Base-by-base conservation (phyloP, 169 alveolate species). In the Plasmodium coatneyi region DNA sequence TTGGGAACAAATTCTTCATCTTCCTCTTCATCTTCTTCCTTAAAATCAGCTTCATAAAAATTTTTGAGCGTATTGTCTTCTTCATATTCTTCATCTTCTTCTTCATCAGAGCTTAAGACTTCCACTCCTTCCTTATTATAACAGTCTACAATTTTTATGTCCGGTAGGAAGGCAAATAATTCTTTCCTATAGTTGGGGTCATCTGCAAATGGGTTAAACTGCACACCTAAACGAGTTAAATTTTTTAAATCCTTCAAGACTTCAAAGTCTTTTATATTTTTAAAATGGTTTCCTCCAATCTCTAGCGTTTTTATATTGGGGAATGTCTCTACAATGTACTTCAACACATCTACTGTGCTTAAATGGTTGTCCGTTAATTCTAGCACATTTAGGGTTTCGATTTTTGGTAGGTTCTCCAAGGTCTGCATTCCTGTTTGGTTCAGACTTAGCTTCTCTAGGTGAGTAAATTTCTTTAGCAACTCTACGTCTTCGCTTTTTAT, bases 351-450 rank as follows among this genome's bases (percentile, higher is more conserved):
- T 14, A 96, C 95, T 43, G 97, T 97, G 49, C 98, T 90, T 89
- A 97, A 92, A 95, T 97, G 97, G 81, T 97, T 97, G 84, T 97
- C 99, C 19, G 98, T 97, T 92, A 96, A 66, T 76, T 97, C 99
- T 32, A 97, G 92, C 28, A 97, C 97, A 71, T 92, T 97, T 43
- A 97, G 96, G n/a, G 95, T 93, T 12, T 95, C 98, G 80, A 97
- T 95, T 83, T 41, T 91, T 14, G 98, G 99, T 66, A 97, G 95
- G 87, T 95, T 96, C 16, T 92, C 96, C 52, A 97, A 86, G 22
- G 96, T 95, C 49, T 96, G 95, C 32, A 97, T 95, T 5, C 99
- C 98, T 2, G 99, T 97, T 46, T 97, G 98, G 89, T 97, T 97
- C 86, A 97, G 95, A 71, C 98, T 95, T 79, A 97, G 93, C 80